Conservation (phyloP, 163 green algal genomes). For the Scenedesmus sp. region DNA sequence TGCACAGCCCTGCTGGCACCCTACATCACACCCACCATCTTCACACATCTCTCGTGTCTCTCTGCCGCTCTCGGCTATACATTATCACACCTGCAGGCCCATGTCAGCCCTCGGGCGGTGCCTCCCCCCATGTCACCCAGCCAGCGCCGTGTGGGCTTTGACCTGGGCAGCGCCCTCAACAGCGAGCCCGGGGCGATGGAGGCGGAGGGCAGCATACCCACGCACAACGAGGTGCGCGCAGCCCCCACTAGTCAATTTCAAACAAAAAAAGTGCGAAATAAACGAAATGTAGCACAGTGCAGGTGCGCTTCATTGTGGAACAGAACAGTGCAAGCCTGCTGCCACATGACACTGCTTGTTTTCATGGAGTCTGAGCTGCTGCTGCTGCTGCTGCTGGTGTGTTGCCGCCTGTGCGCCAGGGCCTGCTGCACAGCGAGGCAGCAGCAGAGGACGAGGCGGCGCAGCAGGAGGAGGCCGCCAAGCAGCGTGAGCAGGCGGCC, state of each 20-base stretch:
- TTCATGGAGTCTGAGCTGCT: neutral
- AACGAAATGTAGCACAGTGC: too few relatives aligned
- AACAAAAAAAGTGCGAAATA: too few relatives aligned
- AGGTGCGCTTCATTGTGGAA: too few relatives aligned
- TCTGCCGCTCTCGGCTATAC: too few relatives aligned
- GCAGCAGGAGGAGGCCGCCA: neutral
- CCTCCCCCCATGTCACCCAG: slow-evolving; percentile 44
- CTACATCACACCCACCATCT: too few relatives aligned
- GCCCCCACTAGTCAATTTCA: too few relatives aligned
- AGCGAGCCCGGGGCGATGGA: neutral
- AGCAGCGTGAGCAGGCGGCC: neutral
- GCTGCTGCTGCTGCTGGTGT: neutral
- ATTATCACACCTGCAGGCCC: neutral
- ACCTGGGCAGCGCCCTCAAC: neutral
- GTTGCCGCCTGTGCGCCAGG: neutral
- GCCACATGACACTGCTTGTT: neutral
- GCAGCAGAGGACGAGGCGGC: slow-evolving; percentile 2
- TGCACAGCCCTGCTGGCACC: too few relatives aligned
- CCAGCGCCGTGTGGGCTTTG: slow-evolving; percentile 35
- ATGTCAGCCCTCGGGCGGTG: neutral
- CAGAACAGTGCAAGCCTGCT: neutral
- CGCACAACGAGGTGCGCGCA: neutral
- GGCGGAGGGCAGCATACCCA: neutral
- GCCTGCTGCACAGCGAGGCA: neutral
- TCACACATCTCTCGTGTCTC: too few relatives aligned